Evolutionary conservation across 2,329 filamentous ascomycete species (phyloP).

Genomic region (Trichoderma sp.): DNA sequence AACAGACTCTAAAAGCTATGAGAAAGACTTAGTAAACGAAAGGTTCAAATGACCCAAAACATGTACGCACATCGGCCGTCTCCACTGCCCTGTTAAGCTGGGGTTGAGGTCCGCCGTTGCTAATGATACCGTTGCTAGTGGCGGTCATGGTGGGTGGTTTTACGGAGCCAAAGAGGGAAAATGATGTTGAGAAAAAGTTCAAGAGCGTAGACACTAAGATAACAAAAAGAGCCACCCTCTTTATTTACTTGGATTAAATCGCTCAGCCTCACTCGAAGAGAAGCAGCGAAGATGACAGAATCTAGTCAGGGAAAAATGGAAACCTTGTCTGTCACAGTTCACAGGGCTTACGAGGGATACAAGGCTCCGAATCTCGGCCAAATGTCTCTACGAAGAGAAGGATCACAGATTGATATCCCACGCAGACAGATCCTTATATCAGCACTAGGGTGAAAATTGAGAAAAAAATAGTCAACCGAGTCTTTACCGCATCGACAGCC

Average conservation of each 20-base stretch:
- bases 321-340: not conserved
- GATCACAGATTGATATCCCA: not conserved
- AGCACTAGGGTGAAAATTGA: not conserved
- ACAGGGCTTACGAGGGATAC: not conserved
- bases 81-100: slow-evolving; percentile 35
- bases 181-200: not conserved
- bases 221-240: not conserved
- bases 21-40: not conserved
- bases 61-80: slow-evolving; percentile 25
- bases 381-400: not conserved
- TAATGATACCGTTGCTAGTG: slow-evolving; percentile 22
- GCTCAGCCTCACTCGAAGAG: not conserved
- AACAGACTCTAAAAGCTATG: slow-evolving; percentile 65
- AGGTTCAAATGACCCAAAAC: not conserved
- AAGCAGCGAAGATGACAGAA: not conserved
- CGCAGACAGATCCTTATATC: not conserved
- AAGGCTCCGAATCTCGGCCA: slow-evolving; percentile 4
- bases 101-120: slow-evolving; percentile 25
- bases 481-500: slow-evolving; percentile 1
- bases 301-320: not conserved
- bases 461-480: slow-evolving; percentile 5
- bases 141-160: not conserved
- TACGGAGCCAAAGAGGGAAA: not conserved
- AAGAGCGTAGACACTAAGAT: not conserved
- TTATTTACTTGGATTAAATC: not conserved